Conservation (phyloP, 2,329 filamentous ascomycete species). For the Beauveria australis region DNA sequence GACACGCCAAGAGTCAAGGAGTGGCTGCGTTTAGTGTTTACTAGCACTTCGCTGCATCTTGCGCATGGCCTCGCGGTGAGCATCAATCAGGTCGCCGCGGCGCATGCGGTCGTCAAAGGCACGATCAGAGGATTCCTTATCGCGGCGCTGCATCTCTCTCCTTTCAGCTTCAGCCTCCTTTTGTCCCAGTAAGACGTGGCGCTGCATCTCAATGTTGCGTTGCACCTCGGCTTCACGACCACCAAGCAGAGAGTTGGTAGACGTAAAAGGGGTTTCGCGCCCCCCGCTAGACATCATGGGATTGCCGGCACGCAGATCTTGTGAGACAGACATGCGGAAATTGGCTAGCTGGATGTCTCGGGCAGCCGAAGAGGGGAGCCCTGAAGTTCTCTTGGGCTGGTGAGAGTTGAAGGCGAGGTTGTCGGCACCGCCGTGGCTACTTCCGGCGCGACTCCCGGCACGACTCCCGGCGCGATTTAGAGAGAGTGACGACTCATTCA, state of each 20-base stretch:
- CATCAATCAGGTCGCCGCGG: slow-evolving; percentile 62
- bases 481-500: slow-evolving; percentile 11
- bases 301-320: slow-evolving; percentile 45
- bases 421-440: slow-evolving; percentile 23
- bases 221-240: slow-evolving; percentile 34
- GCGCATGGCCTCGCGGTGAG: slow-evolving; percentile 71
- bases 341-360: slow-evolving; percentile 54
- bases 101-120: slow-evolving; percentile 70
- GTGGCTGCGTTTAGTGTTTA: slow-evolving; percentile 7
- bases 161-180: slow-evolving; percentile 54
- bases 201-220: slow-evolving; percentile 45
- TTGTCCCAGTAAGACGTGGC: slow-evolving; percentile 50
- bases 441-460: slow-evolving; percentile 3
- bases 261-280: slow-evolving; percentile 31
- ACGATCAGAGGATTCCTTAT: slow-evolving; percentile 50
- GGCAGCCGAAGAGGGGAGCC: slow-evolving; percentile 31
- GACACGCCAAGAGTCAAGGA: neutral
- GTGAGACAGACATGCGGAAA: slow-evolving; percentile 58
- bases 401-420: slow-evolving; percentile 42
- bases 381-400: slow-evolving; percentile 42
- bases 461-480: slow-evolving; percentile 1
- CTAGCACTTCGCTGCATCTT: slow-evolving; percentile 57
- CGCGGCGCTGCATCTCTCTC: slow-evolving; percentile 48
- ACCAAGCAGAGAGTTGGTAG: slow-evolving; percentile 23
- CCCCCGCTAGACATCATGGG: slow-evolving; percentile 25